Evolutionary conservation across 2,329 filamentous ascomycete species (phyloP).

Genomic region (Microdochium nivale): DNA sequence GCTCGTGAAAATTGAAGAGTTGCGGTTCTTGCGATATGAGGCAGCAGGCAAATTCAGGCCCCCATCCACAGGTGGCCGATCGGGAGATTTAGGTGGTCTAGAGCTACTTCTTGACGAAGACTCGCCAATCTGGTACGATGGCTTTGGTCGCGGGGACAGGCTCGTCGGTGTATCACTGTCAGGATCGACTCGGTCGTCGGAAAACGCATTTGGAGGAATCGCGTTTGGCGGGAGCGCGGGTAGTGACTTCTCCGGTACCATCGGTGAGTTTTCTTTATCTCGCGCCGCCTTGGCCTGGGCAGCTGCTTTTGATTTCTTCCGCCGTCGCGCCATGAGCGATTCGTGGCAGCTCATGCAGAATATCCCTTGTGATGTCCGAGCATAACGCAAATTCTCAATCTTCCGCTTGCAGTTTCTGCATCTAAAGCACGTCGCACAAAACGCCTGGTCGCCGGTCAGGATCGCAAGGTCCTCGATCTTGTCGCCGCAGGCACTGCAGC

Average conservation of each 20-base stretch:
- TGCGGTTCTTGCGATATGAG: constrained; percentile 70
- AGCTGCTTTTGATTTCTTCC: constrained; percentile 73
- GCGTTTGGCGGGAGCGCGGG: constrained; percentile 81
- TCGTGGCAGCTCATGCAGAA: constrained; percentile 99
- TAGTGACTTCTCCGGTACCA: constrained; percentile 82
- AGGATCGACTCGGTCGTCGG: constrained; percentile 47
- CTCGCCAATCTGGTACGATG: constrained; percentile 40
- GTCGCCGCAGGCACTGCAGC: constrained; percentile 90
- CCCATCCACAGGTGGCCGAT: constrained; percentile 42
- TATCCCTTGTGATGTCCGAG: constrained; percentile 93
- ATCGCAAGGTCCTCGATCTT: constrained; percentile 99
- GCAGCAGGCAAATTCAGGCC: constrained; percentile 64
- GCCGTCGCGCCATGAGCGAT: constrained; percentile 83
- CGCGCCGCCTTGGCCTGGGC: constrained; percentile 47
- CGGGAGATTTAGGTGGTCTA: constrained; percentile 44
- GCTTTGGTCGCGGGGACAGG: constrained; percentile 53
- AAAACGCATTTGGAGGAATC: constrained; percentile 53
- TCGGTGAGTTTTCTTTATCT: constrained; percentile 55
- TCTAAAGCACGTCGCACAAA: constrained; percentile 93
- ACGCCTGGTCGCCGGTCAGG: constrained; percentile 93
- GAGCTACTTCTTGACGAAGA: constrained; percentile 47
- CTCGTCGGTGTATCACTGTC: constrained; percentile 63
- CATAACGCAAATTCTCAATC: constrained; percentile 97
- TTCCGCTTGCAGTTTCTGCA: constrained; percentile 98
- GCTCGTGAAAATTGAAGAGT: constrained; percentile 56